phyloP scores from a whole-genome alignment of 2,329 filamentous ascomycete genomes.

The Alternaria atra region DNA sequence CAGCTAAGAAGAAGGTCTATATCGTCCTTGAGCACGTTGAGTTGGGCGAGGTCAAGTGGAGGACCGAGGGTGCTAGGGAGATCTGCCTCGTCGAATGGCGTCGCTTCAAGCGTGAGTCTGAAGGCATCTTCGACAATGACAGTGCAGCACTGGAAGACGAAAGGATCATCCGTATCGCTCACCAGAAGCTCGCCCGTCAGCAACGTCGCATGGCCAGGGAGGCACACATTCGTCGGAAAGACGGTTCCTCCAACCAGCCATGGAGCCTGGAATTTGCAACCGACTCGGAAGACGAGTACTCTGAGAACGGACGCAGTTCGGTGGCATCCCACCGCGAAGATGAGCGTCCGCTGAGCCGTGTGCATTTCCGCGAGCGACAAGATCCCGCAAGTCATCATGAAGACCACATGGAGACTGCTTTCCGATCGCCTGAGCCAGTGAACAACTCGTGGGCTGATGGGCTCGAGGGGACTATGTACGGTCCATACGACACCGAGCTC shows the following conservation, averaged over 20 bases:
- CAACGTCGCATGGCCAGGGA: constrained; percentile 53
- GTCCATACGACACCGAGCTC: constrained; percentile 69
- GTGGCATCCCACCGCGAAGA: constrained; percentile 33
- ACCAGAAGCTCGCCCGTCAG: constrained; percentile 55
- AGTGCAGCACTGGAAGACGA: constrained; percentile 55
- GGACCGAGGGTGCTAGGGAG: constrained; percentile 84
- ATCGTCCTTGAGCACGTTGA: constrained; percentile 97
- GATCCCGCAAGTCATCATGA: constrained; percentile 29
- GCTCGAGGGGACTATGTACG: constrained; percentile 81
- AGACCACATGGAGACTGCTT: constrained; percentile 48
- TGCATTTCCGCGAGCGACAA: constrained; percentile 33
- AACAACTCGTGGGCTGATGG: constrained; percentile 54
- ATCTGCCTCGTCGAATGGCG: constrained; percentile 84
- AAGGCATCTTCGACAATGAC: constrained; percentile 55
- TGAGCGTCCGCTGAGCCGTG: constrained; percentile 29
- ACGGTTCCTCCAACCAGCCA: constrained; percentile 63
- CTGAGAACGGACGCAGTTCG: constrained; percentile 38
- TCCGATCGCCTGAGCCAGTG: constrained; percentile 37
- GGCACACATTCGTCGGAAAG: constrained; percentile 41
- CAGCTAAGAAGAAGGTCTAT: constrained; percentile 96
- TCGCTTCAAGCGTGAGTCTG: constrained; percentile 77
- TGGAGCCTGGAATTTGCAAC: constrained; percentile 88
- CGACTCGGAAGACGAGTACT: constrained; percentile 63
- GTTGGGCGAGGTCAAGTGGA: constrained; percentile 92
- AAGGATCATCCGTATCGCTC: constrained; percentile 49